Percentiles rank a stretch among this genome's conserved stretches.
Conservation (phyloP, 306 rosid genomes). For the Castanea sativa region DNA sequence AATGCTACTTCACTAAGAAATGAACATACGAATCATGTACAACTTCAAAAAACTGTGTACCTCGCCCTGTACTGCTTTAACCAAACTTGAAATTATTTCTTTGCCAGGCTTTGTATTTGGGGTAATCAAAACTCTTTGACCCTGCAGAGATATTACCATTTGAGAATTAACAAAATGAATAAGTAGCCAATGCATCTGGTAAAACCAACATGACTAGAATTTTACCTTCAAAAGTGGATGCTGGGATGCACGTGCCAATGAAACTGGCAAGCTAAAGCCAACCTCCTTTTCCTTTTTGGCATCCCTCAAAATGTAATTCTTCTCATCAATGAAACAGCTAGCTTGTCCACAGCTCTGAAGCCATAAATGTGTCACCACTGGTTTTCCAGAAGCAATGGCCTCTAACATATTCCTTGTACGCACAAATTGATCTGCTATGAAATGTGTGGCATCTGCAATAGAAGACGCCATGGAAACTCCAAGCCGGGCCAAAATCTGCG, state of each 20-base stretch:
- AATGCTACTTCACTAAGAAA: not conserved
- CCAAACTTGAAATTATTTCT: conserved; percentile 67
- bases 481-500: conserved; percentile 67
- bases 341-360: conserved; percentile 95
- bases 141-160: conserved; percentile 49
- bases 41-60: conserved; percentile 36
- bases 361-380: conserved; percentile 94
- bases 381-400: conserved; percentile 89
- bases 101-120: conserved; percentile 79
- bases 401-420: conserved; percentile 92
- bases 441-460: conserved; percentile 84
- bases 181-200: conserved; percentile 21
- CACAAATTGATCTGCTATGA: conserved; percentile 82
- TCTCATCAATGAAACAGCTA: conserved; percentile 84
- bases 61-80: conserved; percentile 78
- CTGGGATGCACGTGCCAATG: conserved; percentile 63
- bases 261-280: conserved; percentile 83
- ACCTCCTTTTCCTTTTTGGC: conserved; percentile 85
- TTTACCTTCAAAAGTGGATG: conserved; percentile 74
- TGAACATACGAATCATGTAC: conserved; percentile 3
- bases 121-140: conserved; percentile 75
- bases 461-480: conserved; percentile 67
- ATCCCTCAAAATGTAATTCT: conserved; percentile 69
- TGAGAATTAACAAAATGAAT: conserved; percentile 1
- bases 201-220: not conserved